Conservation (phyloP, 2,329 filamentous ascomycete species). For the Exophiala bonariae region DNA sequence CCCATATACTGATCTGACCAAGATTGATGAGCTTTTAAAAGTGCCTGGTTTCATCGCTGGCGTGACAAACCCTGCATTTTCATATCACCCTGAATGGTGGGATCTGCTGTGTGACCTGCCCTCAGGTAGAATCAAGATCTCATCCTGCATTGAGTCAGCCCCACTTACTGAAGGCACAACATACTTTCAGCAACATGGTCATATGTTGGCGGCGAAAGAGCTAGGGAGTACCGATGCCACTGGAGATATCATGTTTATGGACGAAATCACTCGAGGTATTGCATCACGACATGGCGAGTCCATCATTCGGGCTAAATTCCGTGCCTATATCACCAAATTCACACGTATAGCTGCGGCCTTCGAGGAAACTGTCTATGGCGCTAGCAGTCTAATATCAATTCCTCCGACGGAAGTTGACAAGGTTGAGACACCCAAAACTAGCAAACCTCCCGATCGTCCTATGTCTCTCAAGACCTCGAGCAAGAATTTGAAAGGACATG, state of each 20-base stretch:
- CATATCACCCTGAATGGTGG: slow-evolving; percentile 96
- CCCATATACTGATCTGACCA: slow-evolving; percentile 95
- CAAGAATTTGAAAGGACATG: slow-evolving; percentile 68
- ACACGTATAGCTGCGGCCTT: slow-evolving; percentile 90
- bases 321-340: slow-evolving; percentile 92
- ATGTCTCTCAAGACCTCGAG: slow-evolving; percentile 23
- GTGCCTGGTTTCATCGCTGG: slow-evolving; percentile 97
- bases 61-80: slow-evolving; percentile 95
- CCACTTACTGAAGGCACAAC: slow-evolving; percentile 78
- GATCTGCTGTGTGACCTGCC: slow-evolving; percentile 92
- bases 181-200: slow-evolving; percentile 79
- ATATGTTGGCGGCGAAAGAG: slow-evolving; percentile 43
- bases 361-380: slow-evolving; percentile 92
- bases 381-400: slow-evolving; percentile 78
- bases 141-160: slow-evolving; percentile 78
- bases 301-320: slow-evolving; percentile 87
- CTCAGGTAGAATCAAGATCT: slow-evolving; percentile 91
- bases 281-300: slow-evolving; percentile 83
- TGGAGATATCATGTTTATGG: slow-evolving; percentile 87
- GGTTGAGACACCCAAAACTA: slow-evolving; percentile 46
- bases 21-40: slow-evolving; percentile 93
- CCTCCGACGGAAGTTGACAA: slow-evolving; percentile 65
- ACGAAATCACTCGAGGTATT: slow-evolving; percentile 79
- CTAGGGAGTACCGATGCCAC: slow-evolving; percentile 62
- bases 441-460: slow-evolving; percentile 10